These are phyloP conservation scores for Allomyces macrogynus DNA, from an alignment of 192 early-diverging fungal species.

Conservation along the genomic window DNA sequence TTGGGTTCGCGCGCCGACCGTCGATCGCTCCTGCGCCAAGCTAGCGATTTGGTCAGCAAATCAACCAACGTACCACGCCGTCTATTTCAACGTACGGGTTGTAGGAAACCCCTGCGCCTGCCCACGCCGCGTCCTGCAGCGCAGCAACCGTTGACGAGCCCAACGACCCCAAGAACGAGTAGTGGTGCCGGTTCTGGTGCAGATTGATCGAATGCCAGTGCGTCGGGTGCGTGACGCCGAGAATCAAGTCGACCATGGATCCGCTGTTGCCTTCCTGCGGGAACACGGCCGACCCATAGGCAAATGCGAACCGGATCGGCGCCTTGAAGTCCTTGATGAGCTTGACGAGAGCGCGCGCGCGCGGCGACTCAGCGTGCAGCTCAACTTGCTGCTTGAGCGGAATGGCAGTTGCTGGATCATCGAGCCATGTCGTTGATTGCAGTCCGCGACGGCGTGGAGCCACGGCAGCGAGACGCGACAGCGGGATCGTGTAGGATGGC, in stretches of 20 bases:
- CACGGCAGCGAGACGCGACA: too few species aligned
- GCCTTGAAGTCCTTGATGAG: not conserved
- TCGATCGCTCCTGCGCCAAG: too few species aligned
- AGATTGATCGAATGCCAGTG: constrained; percentile 97
- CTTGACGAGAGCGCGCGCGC: not conserved
- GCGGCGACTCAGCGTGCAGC: not conserved
- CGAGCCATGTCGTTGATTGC: too few species aligned
- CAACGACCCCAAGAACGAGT: constrained; percentile 54
- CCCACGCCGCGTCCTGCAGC: constrained; percentile 50
- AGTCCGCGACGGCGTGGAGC: too few species aligned
- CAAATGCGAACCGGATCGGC: constrained; percentile 60
- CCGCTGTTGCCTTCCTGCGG: constrained; percentile 58
- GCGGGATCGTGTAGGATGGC: too few species aligned
- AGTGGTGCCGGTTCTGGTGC: constrained; percentile 75
- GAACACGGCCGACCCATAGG: constrained; percentile 92
- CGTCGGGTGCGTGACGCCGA: constrained; percentile 82
- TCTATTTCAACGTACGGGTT: constrained; percentile 81
- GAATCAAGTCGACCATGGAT: constrained; percentile 82
- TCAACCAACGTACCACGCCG: constrained; percentile 39
- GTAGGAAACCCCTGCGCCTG: constrained; percentile 85
- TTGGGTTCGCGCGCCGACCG: too few species aligned
- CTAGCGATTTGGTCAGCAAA: too few species aligned
- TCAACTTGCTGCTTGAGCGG: not conserved
- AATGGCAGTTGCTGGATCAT: too few species aligned
- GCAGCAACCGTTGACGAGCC: constrained; percentile 47